Base-by-base conservation (phyloP, 2,329 filamentous ascomycete genomes). In the Ceratocystis cubensis region DNA sequence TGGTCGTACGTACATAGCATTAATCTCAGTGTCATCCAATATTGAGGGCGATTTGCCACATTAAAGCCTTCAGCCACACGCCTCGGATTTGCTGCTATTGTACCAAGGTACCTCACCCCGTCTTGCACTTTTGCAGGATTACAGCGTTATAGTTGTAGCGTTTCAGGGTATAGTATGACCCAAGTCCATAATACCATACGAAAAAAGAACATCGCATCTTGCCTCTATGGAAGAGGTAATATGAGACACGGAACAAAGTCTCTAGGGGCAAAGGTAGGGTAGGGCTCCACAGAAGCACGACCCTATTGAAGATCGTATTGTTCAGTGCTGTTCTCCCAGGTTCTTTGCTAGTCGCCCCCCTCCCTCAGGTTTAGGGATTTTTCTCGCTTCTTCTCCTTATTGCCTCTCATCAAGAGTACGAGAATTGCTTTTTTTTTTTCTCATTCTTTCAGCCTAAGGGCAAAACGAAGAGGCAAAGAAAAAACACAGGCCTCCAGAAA, bases 241-340 rank as follows among this genome's bases (percentile, higher is more conserved):
- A 41, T 41, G 37, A 41, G 37, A 41, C 37, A 41, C 37, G 48
- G 17, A 37, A 30, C 56, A 37, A 59, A 37, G 56, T 37, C 56
- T 59, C 17, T n/a, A 59, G 25, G 48, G n/a, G n/a, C 48, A 25
- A 20, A 59, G 28, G 30, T n/a, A 59, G 33, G 28, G 30, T n/a
- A 59, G 33, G 20, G 56, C 28, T 37, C 56, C 28, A 59, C 56
- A 30, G 30, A 37, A 33, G 56, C 28, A 37, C 56, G 56, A 37
- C 28, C 28, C 28, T n/a, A 7, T 30, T 37, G 56, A 59, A 59
- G 56, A 59, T 59, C 56, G 56, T 59, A 59, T 59, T 15, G 28
- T 59, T n/a, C 56, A 33, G 56, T 20, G 56, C 56, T 37, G 25
- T 33, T 53, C 15, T 28, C 13, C 8, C 2, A n/a, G 46, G 37